These are phyloP conservation scores for Clonostachys sp. DNA, from an alignment of 2,329 filamentous ascomycete genomes.

Conservation along the genomic window DNA sequence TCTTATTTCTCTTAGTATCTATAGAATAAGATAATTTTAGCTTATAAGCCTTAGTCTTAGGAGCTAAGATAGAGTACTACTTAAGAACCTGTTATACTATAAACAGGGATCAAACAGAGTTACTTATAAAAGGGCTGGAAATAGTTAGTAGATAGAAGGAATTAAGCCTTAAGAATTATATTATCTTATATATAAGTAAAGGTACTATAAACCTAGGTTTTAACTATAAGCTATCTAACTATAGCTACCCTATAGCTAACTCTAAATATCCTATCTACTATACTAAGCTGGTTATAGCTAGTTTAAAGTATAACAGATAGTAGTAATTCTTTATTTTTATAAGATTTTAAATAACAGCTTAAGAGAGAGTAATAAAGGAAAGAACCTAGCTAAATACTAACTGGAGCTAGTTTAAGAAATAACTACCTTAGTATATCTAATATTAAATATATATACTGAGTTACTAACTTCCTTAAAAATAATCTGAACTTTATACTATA, in stretches of 20 bases:
- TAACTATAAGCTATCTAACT: not conserved
- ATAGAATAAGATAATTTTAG: too few relatives aligned
- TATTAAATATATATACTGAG: not conserved
- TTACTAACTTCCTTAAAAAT: not conserved
- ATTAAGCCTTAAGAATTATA: too few relatives aligned
- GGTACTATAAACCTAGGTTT: not conserved
- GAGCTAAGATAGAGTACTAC: too few relatives aligned
- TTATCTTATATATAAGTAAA: not conserved
- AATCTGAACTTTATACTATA: not conserved
- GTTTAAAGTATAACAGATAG: not conserved
- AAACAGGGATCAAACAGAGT: too few relatives aligned
- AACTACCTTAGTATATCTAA: not conserved
- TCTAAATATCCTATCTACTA: not conserved
- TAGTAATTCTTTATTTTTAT: not conserved
- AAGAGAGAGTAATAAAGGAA: not conserved
- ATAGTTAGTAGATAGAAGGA: too few relatives aligned
- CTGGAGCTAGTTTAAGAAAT: not conserved
- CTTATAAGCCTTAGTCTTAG: too few relatives aligned
- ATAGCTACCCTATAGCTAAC: not conserved
- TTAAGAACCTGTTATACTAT: too few relatives aligned
- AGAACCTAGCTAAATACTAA: not conserved
- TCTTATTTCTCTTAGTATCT: too few relatives aligned
- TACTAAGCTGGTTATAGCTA: not conserved
- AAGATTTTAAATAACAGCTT: not conserved
- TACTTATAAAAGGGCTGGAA: too few relatives aligned